Evolutionary conservation across 345 rosid genomes (phyloP), one percentile per base, ranked within the genome.

Genomic region (Excoecaria agallocha): DNA sequence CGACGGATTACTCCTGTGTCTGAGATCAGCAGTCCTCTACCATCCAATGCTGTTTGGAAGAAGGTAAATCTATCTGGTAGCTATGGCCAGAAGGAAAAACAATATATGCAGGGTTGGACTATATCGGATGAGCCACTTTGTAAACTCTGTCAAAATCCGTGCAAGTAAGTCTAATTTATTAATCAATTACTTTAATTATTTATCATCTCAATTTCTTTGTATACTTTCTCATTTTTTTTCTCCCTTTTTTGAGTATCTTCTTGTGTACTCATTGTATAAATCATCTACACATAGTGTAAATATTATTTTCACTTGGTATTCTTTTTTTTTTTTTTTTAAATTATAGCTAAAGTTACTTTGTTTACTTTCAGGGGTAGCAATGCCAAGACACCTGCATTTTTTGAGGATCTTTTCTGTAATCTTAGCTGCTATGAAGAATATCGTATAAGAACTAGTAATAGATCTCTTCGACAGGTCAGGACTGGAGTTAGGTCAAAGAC

Each of bases 341-440:
- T 59, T 55, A 48, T 45, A 17, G 8, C 6, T 15, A 7, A 17
- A 22, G n/a, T 48, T 35, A 7, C 24, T 61, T 60, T 76, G 19
- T 61, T 52, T 71, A 12, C 19, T 78, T 84, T 64, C 87, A 92
- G 98, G 86, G 89, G 93, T 60, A 76, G 25, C 77, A 89, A 81
- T 80, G 91, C 97, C 55, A 89, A 80, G 85, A 86, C 79, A 37
- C 98, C 98, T 45, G 93, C 90, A 84, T 94, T 86, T 85, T 88
- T 94, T 80, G 98, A 94, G 86, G 98, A 94, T 86, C 91, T 94
- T 55, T 94, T 94, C 76, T 94, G 98, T 77, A 81, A 86, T 48
- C 84, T 93, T 80, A 88, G 68, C 60, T 94, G 98, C 85, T 86
- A 88, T 76, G 98, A 94, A 86, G 93, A 92, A 69, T 94, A 94